These are phyloP conservation scores for Pistacia integerrima DNA, from an alignment of 345 rosid species.

Conservation along the genomic window DNA sequence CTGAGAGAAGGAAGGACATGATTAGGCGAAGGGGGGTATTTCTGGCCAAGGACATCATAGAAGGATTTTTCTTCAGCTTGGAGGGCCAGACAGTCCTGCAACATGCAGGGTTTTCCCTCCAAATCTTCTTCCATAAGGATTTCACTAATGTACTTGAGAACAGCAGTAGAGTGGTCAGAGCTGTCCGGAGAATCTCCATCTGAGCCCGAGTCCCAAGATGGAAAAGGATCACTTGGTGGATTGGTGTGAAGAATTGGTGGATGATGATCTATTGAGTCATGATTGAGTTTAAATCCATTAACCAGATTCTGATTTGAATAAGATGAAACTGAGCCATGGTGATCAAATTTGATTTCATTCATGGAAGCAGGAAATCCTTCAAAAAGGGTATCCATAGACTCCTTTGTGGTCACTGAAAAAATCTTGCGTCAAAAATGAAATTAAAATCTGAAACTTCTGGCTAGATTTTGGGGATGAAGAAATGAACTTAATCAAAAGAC, in stretches of 20 bases:
- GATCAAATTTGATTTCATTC: constrained; percentile 22
- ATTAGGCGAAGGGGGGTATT: constrained; percentile 33
- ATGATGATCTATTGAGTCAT: constrained; percentile 7
- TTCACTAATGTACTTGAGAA: constrained; percentile 69
- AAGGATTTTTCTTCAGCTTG: constrained; percentile 85
- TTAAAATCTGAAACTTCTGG: not conserved
- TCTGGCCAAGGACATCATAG: constrained; percentile 61
- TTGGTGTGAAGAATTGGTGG: constrained; percentile 12
- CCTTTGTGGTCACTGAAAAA: not conserved
- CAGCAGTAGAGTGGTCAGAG: constrained; percentile 34
- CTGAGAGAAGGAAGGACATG: not conserved
- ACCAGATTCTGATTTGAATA: constrained; percentile 20
- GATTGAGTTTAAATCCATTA: constrained; percentile 22
- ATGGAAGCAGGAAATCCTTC: constrained; percentile 24
- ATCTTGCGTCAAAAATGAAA: not conserved
- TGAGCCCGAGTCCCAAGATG: constrained; percentile 7
- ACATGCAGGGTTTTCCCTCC: constrained; percentile 67
- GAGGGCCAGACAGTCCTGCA: constrained; percentile 73
- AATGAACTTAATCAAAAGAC: too few species aligned
- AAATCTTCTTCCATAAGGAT: constrained; percentile 88
- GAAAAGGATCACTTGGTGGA: constrained; percentile 4
- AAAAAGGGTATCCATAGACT: constrained; percentile 29
- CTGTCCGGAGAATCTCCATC: constrained; percentile 37
- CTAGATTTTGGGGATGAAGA: not conserved
- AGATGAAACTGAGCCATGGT: constrained; percentile 16